phyloP scores from a whole-genome alignment of 2,329 filamentous ascomycete species.

The Westerdykella ornata region DNA sequence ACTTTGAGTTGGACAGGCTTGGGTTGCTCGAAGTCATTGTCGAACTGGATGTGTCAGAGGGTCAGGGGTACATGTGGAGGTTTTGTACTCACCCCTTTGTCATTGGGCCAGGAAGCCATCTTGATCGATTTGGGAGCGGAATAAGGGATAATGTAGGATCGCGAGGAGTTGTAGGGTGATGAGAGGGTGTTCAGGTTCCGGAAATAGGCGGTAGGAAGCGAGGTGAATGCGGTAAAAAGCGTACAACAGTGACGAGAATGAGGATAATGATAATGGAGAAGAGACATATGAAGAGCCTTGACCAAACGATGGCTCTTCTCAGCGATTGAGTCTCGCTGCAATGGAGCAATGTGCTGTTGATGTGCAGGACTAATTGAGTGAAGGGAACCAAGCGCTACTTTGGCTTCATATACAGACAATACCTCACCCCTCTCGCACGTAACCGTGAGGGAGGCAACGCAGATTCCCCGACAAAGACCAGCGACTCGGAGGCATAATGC shows the following conservation, averaged over 20 bases:
- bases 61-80: not conserved
- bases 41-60: slow-evolving; percentile 49
- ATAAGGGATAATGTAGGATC: not conserved
- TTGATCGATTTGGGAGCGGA: slow-evolving; percentile 1
- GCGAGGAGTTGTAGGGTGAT: not conserved
- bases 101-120: slow-evolving; percentile 27
- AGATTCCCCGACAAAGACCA: not conserved
- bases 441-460: not conserved
- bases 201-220: too few relatives aligned
- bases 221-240: too few relatives aligned
- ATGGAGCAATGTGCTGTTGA: not conserved
- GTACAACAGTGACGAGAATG: too few relatives aligned
- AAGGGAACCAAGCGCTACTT: not conserved
- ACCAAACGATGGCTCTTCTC: too few relatives aligned
- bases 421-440: slow-evolving; percentile 1
- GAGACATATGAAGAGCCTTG: too few relatives aligned
- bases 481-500: not conserved
- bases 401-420: not conserved
- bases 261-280: too few relatives aligned
- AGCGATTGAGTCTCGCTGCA: not conserved
- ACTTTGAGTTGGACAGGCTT: slow-evolving; percentile 59
- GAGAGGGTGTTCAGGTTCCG: too few relatives aligned
- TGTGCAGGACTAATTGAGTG: not conserved
- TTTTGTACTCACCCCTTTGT: slow-evolving; percentile 12
- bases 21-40: slow-evolving; percentile 59